Percentiles rank a stretch among this genome's conserved stretches.
phyloP scores from a whole-genome alignment of 495 filamentous ascomycete species.

The Penicillium ochrochloron region DNA sequence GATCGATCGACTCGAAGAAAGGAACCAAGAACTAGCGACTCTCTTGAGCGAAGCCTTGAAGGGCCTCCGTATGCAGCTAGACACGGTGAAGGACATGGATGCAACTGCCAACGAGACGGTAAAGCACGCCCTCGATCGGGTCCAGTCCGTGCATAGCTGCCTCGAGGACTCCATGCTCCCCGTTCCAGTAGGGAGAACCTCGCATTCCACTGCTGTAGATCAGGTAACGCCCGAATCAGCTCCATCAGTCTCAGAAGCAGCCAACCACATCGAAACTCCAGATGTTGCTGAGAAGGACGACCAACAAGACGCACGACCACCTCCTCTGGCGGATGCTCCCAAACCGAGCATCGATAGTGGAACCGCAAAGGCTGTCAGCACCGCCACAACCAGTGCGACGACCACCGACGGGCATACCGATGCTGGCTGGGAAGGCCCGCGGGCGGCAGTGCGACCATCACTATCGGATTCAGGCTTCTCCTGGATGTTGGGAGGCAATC shows the following conservation, averaged over 20 bases:
- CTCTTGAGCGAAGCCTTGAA: slow-evolving; percentile 73
- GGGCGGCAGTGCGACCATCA: slow-evolving; percentile 28
- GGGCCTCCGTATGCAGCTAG: slow-evolving; percentile 59
- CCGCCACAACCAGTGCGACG: slow-evolving; percentile 14
- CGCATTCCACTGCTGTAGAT: slow-evolving; percentile 13
- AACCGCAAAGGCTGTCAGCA: slow-evolving; percentile 16
- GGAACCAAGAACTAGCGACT: slow-evolving; percentile 73
- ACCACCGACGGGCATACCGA: slow-evolving; percentile 19
- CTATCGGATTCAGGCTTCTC: slow-evolving; percentile 88
- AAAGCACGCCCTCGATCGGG: slow-evolving; percentile 64
- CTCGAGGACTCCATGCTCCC: slow-evolving; percentile 68
- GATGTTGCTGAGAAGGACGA: slow-evolving; percentile 10
- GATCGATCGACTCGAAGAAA: slow-evolving; percentile 60
- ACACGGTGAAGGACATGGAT: slow-evolving; percentile 58
- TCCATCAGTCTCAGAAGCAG: slow-evolving; percentile 13
- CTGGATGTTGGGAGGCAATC: slow-evolving; percentile 84
- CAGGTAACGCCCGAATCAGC: slow-evolving; percentile 18
- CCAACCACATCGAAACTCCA: not conserved
- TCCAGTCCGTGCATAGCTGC: slow-evolving; percentile 79
- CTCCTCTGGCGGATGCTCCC: slow-evolving; percentile 12
- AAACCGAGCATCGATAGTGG: slow-evolving; percentile 20
- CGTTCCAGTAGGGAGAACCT: slow-evolving; percentile 33
- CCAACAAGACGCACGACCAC: slow-evolving; percentile 11
- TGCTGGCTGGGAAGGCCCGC: slow-evolving; percentile 15
- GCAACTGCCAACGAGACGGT: slow-evolving; percentile 23